Evolutionary conservation across 2,329 filamentous ascomycete species (phyloP).

Genomic region (Chrysoporthe deuterocubensis): DNA sequence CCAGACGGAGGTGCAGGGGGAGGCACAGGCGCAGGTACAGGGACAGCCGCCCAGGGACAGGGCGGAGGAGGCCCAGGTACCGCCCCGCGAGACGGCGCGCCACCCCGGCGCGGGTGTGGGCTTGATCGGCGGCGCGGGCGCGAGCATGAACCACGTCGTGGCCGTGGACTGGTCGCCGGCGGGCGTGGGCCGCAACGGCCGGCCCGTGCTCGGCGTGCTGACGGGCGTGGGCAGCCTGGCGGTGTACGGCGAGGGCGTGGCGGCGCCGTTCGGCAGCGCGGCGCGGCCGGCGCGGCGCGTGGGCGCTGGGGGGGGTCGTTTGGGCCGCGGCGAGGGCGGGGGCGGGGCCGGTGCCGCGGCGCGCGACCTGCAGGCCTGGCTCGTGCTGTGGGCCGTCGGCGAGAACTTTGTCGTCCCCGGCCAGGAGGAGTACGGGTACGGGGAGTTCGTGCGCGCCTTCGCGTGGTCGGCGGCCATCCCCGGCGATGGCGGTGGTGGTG

Average conservation of each 20-base stretch:
- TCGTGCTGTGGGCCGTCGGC: slow-evolving; percentile 60
- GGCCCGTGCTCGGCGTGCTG: slow-evolving; percentile 56
- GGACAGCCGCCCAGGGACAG: slow-evolving; percentile 34
- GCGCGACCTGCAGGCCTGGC: slow-evolving; percentile 50
- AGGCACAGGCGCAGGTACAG: background rate
- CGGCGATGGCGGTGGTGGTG: no score
- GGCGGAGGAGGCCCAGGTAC: slow-evolving; percentile 35
- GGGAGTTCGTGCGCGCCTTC: slow-evolving; percentile 55
- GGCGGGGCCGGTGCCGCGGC: slow-evolving; percentile 42
- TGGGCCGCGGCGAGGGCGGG: no score
- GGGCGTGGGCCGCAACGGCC: slow-evolving; percentile 58
- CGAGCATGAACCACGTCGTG: slow-evolving; percentile 59
- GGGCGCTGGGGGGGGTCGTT: slow-evolving; percentile 1
- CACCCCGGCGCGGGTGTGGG: slow-evolving; percentile 51
- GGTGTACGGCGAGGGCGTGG: slow-evolving; percentile 54
- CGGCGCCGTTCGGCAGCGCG: slow-evolving; percentile 40
- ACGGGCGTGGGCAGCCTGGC: slow-evolving; percentile 55
- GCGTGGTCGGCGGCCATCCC: slow-evolving; percentile 48
- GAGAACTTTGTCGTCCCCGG: slow-evolving; percentile 55
- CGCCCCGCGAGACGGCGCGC: slow-evolving; percentile 34
- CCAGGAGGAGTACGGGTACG: slow-evolving; percentile 44
- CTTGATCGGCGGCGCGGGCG: slow-evolving; percentile 51
- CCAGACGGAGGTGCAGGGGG: background rate
- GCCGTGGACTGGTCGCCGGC: slow-evolving; percentile 60
- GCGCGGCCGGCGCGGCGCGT: slow-evolving; percentile 44